Evolutionary conservation across 805 yeast genomes (phyloP), one percentile per base, ranked within the genome.

Genomic region (Kazachstania viticola): DNA sequence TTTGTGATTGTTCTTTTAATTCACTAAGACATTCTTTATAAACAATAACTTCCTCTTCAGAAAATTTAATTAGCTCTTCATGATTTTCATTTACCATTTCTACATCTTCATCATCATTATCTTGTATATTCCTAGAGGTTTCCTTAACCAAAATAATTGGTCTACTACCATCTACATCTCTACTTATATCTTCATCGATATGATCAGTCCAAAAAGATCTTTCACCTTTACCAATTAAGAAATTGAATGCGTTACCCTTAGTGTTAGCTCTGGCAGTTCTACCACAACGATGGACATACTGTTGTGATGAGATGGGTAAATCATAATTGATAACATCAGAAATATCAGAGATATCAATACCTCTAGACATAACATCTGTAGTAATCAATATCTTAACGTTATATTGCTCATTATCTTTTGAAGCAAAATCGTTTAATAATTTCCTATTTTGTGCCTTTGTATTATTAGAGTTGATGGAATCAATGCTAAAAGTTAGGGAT

Each of bases 341-440:
- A 30, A 91, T 71, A 3, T 73, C 65, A 12, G 67, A 58, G 28
- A 91, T 67, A 58, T 88, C 95, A 30, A 91, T 71, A 61, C 99
- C 99, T 59, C 99, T 75, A n/a, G 96, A 81, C 54, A 91, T 79
- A 45, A 91, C 65, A 59, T 91, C 99, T 0, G 98, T 91, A 17
- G 83, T 85, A 37, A 70, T 76, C 53, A 71, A 62, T 23, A 84
- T 33, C 16, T 41, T 33, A 24, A 27, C 33, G 11, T 24, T 25
- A 27, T 65, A 60, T 29, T 73, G 59, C 1, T 67, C 62, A 13
- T 74, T 75, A 2, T 51, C 23, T 6, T 18, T 16, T 7, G 39
- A 46, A 11, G 71, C 62, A 48, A 91, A 87, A 5, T 65, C 65
- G 25, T 69, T 64, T 33, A 91, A 61, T 1, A 76, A 60, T 41